Evolutionary conservation across 768 basidiomycete species (phyloP).

Genomic region (Phanerochaete carnosa): DNA sequence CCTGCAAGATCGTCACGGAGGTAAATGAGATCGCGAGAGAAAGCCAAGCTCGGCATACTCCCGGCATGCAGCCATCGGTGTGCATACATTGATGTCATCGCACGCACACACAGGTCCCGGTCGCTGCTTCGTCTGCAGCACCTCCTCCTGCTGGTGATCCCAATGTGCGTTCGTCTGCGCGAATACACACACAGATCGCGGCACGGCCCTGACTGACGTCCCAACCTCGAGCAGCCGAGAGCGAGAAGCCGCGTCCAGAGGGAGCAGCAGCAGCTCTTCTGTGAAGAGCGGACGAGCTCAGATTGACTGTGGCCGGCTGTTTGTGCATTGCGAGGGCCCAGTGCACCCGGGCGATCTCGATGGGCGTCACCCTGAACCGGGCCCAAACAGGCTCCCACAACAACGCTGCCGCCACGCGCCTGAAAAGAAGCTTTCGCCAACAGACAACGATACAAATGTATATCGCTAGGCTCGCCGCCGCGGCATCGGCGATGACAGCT

Average conservation of each 20-base stretch:
- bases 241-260: neutral
- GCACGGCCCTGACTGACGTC: neutral
- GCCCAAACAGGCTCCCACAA: conserved; percentile 1
- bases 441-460: too few species aligned
- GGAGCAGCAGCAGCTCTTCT: neutral
- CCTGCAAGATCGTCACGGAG: neutral
- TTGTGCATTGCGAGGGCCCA: too few species aligned
- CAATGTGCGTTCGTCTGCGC: too few species aligned
- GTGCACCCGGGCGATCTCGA: neutral
- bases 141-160: neutral
- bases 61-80: neutral
- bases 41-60: too few species aligned
- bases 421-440: neutral
- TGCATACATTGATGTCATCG: neutral
- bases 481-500: too few species aligned
- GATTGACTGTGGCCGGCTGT: too few species aligned
- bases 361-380: neutral
- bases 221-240: neutral
- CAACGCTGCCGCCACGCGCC: neutral
- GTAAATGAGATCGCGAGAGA: neutral
- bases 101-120: neutral
- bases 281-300: neutral
- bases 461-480: too few species aligned
- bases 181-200: neutral
- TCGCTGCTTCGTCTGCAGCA: neutral